phyloP scores from a whole-genome alignment of 2,329 filamentous ascomycete species.

The Fusarium verrucosum region DNA sequence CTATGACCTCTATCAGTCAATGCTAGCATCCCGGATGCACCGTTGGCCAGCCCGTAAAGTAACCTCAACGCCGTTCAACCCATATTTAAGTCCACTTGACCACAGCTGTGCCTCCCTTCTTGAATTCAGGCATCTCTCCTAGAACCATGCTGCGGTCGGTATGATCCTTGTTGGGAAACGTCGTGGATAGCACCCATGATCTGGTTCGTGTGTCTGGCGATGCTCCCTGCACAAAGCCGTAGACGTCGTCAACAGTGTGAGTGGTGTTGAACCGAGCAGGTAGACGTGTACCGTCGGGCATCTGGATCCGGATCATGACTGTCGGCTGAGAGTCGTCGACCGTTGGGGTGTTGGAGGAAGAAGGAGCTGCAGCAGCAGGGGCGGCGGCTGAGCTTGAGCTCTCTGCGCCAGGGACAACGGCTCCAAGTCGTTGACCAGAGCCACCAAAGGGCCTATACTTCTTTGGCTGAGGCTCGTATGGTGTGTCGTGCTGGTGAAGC shows the following conservation, averaged over 20 bases:
- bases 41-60: constrained; percentile 10
- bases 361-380: constrained; percentile 45
- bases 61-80: constrained; percentile 33
- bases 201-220: constrained; percentile 65
- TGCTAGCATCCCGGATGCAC: constrained; percentile 2
- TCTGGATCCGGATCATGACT: constrained; percentile 77
- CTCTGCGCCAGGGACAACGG: constrained; percentile 73
- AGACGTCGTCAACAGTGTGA: constrained; percentile 80
- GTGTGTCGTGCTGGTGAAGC: constrained; percentile 77
- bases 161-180: constrained; percentile 84
- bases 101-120: constrained; percentile 70
- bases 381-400: constrained; percentile 25
- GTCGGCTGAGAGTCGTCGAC: constrained; percentile 74
- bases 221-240: constrained; percentile 75
- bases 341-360: constrained; percentile 48
- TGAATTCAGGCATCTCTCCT: constrained; percentile 71
- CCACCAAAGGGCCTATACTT: constrained; percentile 80
- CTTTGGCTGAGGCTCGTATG: constrained; percentile 75
- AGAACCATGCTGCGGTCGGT: constrained; percentile 70
- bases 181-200: constrained; percentile 80
- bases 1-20: constrained; percentile 24
- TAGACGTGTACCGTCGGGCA: constrained; percentile 79
- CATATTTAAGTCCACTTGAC: constrained; percentile 63
- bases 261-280: constrained; percentile 84
- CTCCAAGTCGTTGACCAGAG: constrained; percentile 77